These are phyloP conservation scores for Sordaria brevicollis DNA, from an alignment of 495 filamentous ascomycete species.

Conservation along the genomic window DNA sequence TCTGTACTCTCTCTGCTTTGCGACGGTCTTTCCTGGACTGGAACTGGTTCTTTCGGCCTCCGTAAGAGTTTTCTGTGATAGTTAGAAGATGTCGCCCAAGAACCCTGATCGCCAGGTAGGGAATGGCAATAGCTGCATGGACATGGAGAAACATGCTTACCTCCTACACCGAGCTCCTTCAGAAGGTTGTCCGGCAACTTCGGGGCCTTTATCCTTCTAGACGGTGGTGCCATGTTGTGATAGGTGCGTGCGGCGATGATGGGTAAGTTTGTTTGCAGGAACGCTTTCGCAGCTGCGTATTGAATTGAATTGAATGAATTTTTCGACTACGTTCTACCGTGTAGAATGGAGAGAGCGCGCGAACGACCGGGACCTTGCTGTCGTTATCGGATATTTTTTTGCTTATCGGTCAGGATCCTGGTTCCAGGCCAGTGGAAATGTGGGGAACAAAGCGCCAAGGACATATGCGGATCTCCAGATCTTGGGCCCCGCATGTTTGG, in stretches of 20 bases:
- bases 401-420: not conserved
- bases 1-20: constrained; percentile 37
- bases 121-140: not conserved
- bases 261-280: not conserved
- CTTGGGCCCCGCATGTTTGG: not conserved
- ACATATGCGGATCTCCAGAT: not conserved
- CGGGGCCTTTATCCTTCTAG: constrained; percentile 4
- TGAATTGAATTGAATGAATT: too few relatives aligned
- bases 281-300: not conserved
- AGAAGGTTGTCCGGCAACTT: constrained; percentile 14
- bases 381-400: not conserved
- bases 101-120: not conserved
- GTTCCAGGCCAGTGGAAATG: not conserved
- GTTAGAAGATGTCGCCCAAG: not conserved
- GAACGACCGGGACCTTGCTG: not conserved
- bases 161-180: constrained; percentile 17
- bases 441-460: not conserved
- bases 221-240: constrained; percentile 8
- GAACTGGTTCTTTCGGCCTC: not conserved
- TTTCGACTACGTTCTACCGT: too few relatives aligned
- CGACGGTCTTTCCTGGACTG: constrained; percentile 38
- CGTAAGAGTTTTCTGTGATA: not conserved
- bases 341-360: not conserved
- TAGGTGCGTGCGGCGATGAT: not conserved
- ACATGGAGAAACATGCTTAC: not conserved